These are phyloP conservation scores for Pseudozyma flocculosa DNA, from an alignment of 1,284 basidiomycete genomes.

Conservation along the genomic window DNA sequence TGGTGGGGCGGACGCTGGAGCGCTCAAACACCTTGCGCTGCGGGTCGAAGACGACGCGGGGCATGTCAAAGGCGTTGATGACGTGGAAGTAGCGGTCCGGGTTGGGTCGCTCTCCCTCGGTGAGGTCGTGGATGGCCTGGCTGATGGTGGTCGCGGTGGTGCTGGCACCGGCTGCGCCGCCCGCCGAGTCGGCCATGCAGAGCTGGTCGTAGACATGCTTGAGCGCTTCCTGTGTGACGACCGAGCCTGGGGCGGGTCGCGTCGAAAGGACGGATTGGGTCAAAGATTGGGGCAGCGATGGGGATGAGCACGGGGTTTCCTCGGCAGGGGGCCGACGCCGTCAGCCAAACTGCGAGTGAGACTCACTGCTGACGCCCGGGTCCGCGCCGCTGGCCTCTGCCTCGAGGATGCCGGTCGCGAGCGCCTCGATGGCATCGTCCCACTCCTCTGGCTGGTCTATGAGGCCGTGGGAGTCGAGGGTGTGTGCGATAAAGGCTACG, in stretches of 20 bases:
- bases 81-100: slow-evolving; percentile 81
- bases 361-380: not conserved
- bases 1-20: slow-evolving; percentile 9
- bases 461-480: slow-evolving; percentile 47
- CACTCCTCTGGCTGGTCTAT: slow-evolving; percentile 36
- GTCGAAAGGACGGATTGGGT: not conserved
- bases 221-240: slow-evolving; percentile 47
- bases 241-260: slow-evolving; percentile 7
- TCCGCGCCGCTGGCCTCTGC: slow-evolving; percentile 20
- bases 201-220: slow-evolving; percentile 50
- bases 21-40: slow-evolving; percentile 78
- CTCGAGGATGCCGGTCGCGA: slow-evolving; percentile 50
- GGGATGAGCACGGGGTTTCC: too few relatives aligned
- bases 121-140: slow-evolving; percentile 27
- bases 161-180: slow-evolving; percentile 1
- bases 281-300: not conserved
- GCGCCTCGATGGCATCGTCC: slow-evolving; percentile 54
- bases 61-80: slow-evolving; percentile 91
- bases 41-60: slow-evolving; percentile 81
- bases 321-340: too few relatives aligned
- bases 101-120: slow-evolving; percentile 68
- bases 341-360: not conserved
- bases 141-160: slow-evolving; percentile 7
- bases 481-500: slow-evolving; percentile 48
- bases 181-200: slow-evolving; percentile 46